Evolutionary conservation across 768 basidiomycete genomes (phyloP).

Genomic region (Suillus sp.): DNA sequence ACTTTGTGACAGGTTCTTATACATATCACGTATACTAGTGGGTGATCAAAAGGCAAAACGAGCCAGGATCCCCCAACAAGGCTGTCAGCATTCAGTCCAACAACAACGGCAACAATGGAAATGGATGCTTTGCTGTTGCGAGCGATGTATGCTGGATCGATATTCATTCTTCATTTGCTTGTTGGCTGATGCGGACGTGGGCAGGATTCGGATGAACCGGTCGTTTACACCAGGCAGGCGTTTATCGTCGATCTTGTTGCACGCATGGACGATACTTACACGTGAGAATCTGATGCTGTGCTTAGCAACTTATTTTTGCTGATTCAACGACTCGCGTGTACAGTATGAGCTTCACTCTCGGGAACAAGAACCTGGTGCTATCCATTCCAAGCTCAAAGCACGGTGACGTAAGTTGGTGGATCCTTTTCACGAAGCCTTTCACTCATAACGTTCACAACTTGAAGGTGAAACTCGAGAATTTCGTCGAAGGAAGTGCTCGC

Average conservation of each 20-base stretch:
- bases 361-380: neutral
- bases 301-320: neutral
- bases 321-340: neutral
- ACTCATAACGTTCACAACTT: neutral
- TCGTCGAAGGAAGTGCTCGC: neutral
- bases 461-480: neutral
- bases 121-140: neutral
- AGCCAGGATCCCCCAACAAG: neutral
- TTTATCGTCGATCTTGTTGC: neutral
- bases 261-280: neutral
- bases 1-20: neutral
- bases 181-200: neutral
- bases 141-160: neutral
- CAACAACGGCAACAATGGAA: neutral
- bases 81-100: neutral
- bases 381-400: neutral
- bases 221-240: neutral
- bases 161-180: neutral
- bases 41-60: neutral
- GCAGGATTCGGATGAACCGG: neutral
- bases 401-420: neutral
- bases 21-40: neutral
- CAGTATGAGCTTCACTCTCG: neutral
- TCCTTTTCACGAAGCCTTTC: neutral
- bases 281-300: neutral